A percentile compares a stretch with the other conserved stretches of the same genome.
These are phyloP conservation scores for Malus hybrid DNA, from an alignment of 331 rosid species.

Conservation along the genomic window DNA sequence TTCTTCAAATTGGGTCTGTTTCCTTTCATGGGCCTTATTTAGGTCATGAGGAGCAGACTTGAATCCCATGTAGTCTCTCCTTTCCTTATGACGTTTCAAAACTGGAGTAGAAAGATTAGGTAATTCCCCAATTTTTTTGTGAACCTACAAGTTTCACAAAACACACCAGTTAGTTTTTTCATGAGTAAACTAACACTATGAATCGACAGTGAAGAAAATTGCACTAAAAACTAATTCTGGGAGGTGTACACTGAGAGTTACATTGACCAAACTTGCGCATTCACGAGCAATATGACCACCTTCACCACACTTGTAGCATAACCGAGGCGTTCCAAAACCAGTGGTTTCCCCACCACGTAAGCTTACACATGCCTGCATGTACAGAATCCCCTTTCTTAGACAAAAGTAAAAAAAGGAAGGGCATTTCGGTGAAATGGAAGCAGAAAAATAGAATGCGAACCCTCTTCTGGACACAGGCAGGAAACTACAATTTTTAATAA, in stretches of 20 bases:
- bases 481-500: not conserved
- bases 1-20: conserved; percentile 34
- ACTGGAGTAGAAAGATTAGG: conserved; percentile 32
- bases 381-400: not conserved
- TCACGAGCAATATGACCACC: conserved; percentile 94
- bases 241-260: conserved; percentile 9
- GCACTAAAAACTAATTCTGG: not conserved
- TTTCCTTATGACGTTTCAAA: conserved; percentile 31
- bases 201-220: not conserved
- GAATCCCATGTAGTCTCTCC: conserved; percentile 31
- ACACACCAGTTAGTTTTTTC: not conserved
- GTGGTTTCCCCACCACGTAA: conserved; percentile 33
- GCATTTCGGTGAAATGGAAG: not conserved
- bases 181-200: not conserved
- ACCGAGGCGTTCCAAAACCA: conserved; percentile 1
- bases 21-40: conserved; percentile 37
- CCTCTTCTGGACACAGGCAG: not conserved
- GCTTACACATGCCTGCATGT: conserved; percentile 57
- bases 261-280: conserved; percentile 50
- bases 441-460: not conserved
- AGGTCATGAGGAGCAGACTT: conserved; percentile 53
- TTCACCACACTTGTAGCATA: conserved; percentile 65
- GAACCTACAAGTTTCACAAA: conserved; percentile 28
- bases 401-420: not conserved
- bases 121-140: conserved; percentile 36